Percentiles rank a stretch among this genome's conserved stretches.
Conservation (phyloP, 352 stramenopile genomes). For the Thalassiosira delicatula region DNA sequence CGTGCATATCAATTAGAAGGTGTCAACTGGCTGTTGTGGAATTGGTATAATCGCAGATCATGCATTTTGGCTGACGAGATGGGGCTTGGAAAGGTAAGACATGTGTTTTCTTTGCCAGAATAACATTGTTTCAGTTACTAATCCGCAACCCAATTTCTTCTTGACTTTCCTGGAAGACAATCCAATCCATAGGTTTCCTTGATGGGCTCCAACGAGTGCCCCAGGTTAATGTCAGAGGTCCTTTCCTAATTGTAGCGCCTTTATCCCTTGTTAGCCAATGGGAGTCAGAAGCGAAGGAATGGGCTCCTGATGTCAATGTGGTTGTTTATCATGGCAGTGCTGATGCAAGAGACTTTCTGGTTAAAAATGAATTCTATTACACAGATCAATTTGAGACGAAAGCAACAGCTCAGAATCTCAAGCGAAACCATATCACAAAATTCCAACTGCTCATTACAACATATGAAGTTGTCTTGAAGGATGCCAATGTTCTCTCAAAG, state of each 20-base stretch:
- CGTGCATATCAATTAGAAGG: conserved; percentile 97
- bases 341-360: conserved; percentile 93
- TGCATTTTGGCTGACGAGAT: conserved; percentile 95
- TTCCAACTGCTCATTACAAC: conserved; percentile 99
- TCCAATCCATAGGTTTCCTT: conserved; percentile 95
- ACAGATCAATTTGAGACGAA: conserved; percentile 84
- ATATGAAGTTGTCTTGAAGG: conserved; percentile 97
- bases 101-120: conserved; percentile 4
- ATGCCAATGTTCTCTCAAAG: conserved; percentile 89
- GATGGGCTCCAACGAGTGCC: conserved; percentile 91
- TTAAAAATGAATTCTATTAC: conserved; percentile 98
- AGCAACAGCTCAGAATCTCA: conserved; percentile 71
- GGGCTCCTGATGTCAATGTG: conserved; percentile 85
- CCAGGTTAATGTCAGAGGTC: conserved; percentile 90
- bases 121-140: conserved; percentile 20
- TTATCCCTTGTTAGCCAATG: conserved; percentile 98
- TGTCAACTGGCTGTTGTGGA: conserved; percentile 98
- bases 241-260: conserved; percentile 97
- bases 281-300: conserved; percentile 89
- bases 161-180: conserved; percentile 81
- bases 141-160: conserved; percentile 1
- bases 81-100: conserved; percentile 86
- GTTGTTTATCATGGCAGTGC: conserved; percentile 85
- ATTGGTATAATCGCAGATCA: conserved; percentile 96
- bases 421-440: conserved; percentile 85